Evolutionary conservation across 495 filamentous ascomycete genomes (phyloP).

Genomic region (Penicillium cinerascens): DNA sequence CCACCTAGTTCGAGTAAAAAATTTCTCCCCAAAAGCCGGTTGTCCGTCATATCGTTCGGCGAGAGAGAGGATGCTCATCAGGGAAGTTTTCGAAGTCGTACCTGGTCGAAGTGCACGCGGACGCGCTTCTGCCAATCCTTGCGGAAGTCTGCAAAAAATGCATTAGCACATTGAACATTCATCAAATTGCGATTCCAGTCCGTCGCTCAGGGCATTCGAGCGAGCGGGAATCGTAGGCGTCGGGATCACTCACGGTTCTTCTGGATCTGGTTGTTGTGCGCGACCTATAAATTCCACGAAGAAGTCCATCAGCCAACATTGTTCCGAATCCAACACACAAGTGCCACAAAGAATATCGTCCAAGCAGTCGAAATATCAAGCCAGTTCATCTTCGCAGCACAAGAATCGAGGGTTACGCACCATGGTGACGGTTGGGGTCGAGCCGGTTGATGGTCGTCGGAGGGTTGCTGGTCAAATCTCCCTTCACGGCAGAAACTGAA

Average conservation of each 20-base stretch:
- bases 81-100: slow-evolving; percentile 45
- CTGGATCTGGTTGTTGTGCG: slow-evolving; percentile 98
- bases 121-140: slow-evolving; percentile 99
- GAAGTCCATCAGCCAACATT: slow-evolving; percentile 31
- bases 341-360: background rate
- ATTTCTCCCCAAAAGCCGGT: slow-evolving; percentile 14
- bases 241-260: slow-evolving; percentile 77
- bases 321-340: slow-evolving; percentile 8
- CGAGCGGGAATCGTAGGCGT: background rate
- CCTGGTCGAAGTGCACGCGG: slow-evolving; percentile 98
- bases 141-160: slow-evolving; percentile 77
- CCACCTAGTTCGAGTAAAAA: slow-evolving; percentile 14
- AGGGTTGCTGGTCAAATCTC: slow-evolving; percentile 53
- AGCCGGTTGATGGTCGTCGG: slow-evolving; percentile 48
- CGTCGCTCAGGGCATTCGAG: background rate
- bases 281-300: slow-evolving; percentile 61
- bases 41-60: slow-evolving; percentile 17
- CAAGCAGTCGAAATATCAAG: slow-evolving; percentile 5
- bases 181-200: slow-evolving; percentile 15
- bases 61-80: slow-evolving; percentile 19
- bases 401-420: slow-evolving; percentile 42
- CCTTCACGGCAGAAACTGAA: slow-evolving; percentile 36
- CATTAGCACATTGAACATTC: slow-evolving; percentile 26
- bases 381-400: slow-evolving; percentile 12
- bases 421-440: slow-evolving; percentile 65